Base-by-base conservation (phyloP, 179 eudicot species). In the Vitellaria paradoxa region DNA sequence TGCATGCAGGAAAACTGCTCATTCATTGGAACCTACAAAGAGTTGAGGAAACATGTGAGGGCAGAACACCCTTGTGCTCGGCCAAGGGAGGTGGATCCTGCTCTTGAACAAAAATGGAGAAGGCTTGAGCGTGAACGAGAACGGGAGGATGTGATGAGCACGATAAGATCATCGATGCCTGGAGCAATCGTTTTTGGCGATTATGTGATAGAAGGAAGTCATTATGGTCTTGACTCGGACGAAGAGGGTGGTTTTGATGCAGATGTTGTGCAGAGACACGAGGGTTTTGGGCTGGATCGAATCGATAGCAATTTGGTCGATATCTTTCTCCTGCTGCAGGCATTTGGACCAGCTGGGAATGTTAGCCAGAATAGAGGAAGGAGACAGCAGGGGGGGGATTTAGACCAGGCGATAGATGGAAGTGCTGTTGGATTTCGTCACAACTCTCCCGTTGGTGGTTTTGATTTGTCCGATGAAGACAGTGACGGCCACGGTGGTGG, bases 31-130 rank as follows among this genome's bases (percentile, higher is more conserved):
- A 86, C 77, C 49, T 90, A 77, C 85, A 87, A 82, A 73, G 92
- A 90, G 81, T 69, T 90, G 66, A 77, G 85, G 78, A 89, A 84
- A 65, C 94, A 90, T 40, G 87, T 88, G 66, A 85, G 76, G 80
- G 77, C 80, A 4, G 92, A 82, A 68, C 94, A 90, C 80, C 91
- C 92, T 15, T 74, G 66, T 40, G 90, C 89, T 49, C 75, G 77
- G 52, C 92, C 92, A 7, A 82, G 88, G 72, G 91, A 86, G 45
- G 88, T 90, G 68, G 94, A 90, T 50, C 94, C 92, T 4, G 79
- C 52, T 50, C 81, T 80, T 15, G 91, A 87, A 67, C 84, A 86
- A 73, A 86, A 84, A 68, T 90, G 94, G 92, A 84, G 84, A 71
- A 76, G 85, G 60, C 75, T 90, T 0, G 89, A 90, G 88, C 71